A percentile compares a stretch with the other conserved stretches of the same genome.
These are phyloP conservation scores for Vitis hybrid DNA, from an alignment of 177 flowering plant species.

Conservation along the genomic window DNA sequence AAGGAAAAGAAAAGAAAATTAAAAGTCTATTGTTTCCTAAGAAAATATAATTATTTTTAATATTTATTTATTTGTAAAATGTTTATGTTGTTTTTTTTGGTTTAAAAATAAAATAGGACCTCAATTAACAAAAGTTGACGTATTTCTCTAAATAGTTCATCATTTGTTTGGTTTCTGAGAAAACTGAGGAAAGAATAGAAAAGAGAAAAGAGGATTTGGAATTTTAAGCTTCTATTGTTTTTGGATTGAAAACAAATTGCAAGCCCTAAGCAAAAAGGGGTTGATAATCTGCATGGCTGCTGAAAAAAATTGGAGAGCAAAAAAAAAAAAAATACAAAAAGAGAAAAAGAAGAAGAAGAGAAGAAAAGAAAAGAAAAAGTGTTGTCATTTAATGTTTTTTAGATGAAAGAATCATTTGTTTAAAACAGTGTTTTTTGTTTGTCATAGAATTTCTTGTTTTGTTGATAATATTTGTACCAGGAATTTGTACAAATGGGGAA, in stretches of 20 bases:
- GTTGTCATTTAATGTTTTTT: not conserved
- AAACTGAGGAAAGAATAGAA: too few species aligned
- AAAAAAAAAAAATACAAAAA: not conserved
- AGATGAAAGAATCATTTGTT: not conserved
- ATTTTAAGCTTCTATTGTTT: too few species aligned
- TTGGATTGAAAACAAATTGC: too few species aligned
- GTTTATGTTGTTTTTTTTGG: too few species aligned
- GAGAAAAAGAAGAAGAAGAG: not conserved
- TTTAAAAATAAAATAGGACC: too few species aligned
- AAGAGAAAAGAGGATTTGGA: too few species aligned
- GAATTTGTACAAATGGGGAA: constrained; percentile 19
- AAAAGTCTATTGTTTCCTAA: not conserved
- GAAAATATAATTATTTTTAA: not conserved
- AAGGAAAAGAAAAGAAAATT: not conserved
- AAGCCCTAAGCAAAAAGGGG: too few species aligned
- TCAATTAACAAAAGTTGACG: too few species aligned
- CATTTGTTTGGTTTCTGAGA: too few species aligned
- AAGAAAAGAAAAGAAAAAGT: not conserved
- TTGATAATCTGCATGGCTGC: too few species aligned
- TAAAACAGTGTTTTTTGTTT: not conserved
- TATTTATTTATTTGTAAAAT: not conserved
- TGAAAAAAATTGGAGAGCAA: too few species aligned
- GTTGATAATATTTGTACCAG: not conserved
- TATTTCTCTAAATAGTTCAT: too few species aligned
- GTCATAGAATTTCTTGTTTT: not conserved